Base-by-base conservation (phyloP, 371 early-diverging fungal genomes). In the Cladochytrium tenue region DNA sequence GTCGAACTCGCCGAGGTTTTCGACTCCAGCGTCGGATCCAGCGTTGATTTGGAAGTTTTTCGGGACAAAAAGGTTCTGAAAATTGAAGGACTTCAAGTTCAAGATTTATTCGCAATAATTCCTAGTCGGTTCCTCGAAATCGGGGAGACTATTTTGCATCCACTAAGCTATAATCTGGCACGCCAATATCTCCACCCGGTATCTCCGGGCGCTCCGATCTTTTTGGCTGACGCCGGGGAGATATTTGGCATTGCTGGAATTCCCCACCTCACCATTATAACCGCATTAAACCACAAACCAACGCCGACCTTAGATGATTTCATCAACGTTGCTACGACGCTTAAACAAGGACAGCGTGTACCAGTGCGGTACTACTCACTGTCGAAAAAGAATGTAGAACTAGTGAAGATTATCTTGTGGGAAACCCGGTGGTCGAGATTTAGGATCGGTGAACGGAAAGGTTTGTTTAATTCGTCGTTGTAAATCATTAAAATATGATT, bases 1-100 rank as follows among this genome's bases (percentile, higher is more conserved):
- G 90, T 89, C 0, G 82, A 85, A 0, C 79, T 94, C n/a, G 94
- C 93, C 62, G 86, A 80, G 3, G 61, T 85, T 7, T 57, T 92
- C 7, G 95, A 95, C 70, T 73, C 75, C 3, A 60, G 71, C 25
- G 89, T 95, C 3, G 88, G 83, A 17, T 25, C 72, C n/a, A 62
- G 58, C 0, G 56, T 93, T 2, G 51, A 53, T 0, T 23, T 95
- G 32, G 68, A 75, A 0, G 80, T 95, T 1, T 83, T 86, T 33
- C 87, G 69, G 69, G 53, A 36, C 26, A 20, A 53, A 0, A 23
- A 26, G 33, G 33, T 25, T 20, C 23, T 56, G 5, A 74, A 88
- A 69, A 77, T 85, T 2, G 52, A 77, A 3, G 70, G 74, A 4
- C 50, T 91, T 20, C 59, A 58, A 1, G 76, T 93, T 1, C 91